Evolutionary conservation across 371 early-diverging fungal genomes (phyloP).

Genomic region (Syncephalis fuscata): DNA sequence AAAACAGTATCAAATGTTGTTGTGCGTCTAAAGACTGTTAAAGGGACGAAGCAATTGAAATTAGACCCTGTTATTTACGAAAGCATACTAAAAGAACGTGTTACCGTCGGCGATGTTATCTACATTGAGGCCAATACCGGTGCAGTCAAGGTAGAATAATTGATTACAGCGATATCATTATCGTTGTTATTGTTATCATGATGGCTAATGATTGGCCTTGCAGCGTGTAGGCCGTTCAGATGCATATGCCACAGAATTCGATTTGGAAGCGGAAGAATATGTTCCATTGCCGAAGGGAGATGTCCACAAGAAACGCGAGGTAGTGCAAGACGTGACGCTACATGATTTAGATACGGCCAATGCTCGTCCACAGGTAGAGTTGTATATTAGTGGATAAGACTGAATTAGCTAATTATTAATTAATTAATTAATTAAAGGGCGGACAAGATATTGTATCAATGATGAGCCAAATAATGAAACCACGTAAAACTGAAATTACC

Average conservation of each 20-base stretch:
- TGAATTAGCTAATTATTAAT: neutral
- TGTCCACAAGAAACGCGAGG: slow-evolving; percentile 95
- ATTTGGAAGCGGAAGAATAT: slow-evolving; percentile 92
- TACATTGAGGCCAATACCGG: slow-evolving; percentile 97
- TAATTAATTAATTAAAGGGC: slow-evolving; percentile 32
- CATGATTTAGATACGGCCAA: slow-evolving; percentile 99
- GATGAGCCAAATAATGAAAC: slow-evolving; percentile 94
- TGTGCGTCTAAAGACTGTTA: slow-evolving; percentile 94
- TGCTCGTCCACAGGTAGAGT: slow-evolving; percentile 57
- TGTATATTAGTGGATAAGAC: neutral
- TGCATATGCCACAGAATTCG: slow-evolving; percentile 90
- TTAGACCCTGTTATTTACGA: slow-evolving; percentile 92
- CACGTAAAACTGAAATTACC: slow-evolving; percentile 96
- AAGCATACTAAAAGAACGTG: slow-evolving; percentile 92
- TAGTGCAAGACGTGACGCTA: slow-evolving; percentile 93
- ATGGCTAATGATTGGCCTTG: neutral
- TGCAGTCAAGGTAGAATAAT: slow-evolving; percentile 84
- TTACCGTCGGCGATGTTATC: slow-evolving; percentile 94
- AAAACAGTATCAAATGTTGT: slow-evolving; percentile 92
- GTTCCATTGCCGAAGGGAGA: slow-evolving; percentile 98
- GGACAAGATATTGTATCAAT: slow-evolving; percentile 95
- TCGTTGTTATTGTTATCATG: neutral
- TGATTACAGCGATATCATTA: too few relatives aligned
- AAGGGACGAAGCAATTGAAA: slow-evolving; percentile 96
- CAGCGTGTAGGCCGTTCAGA: slow-evolving; percentile 93